Base-by-base conservation (phyloP, 306 rosid species). In the Fagus crenata region DNA sequence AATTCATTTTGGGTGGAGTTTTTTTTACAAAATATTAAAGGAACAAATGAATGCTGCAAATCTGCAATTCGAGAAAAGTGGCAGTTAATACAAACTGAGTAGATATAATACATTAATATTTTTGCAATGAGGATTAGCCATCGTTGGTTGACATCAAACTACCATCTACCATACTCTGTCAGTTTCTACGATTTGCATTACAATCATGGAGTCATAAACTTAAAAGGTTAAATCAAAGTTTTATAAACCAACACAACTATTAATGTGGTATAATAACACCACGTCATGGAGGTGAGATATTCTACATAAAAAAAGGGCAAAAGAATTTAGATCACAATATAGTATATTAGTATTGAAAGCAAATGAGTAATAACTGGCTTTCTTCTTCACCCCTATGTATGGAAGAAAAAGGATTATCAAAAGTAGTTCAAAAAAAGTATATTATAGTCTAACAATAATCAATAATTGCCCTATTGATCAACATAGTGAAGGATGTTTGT, bases 331-430 rank as follows among this genome's bases (percentile, higher is more conserved):
- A 51, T 53, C 54, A 72, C 7, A 22, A 22, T 68, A 35, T 79
- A 65, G 1, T 2, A 46, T 46, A 13, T 46, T 59, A 54, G 9
- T 68, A 80, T 40, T 53, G 54, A 64, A 81, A 82, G 75, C 61
- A 75, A 28, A 67, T 76, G 31, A 75, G 68, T 78, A 11, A 76
- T 76, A 56, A 89, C 85, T 81, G 18, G 90, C 98, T 89, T 90
- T 92, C 91, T 84, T 94, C 98, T 84, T 94, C 97, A 39, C 96
- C 95, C 85, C 81, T 86, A 76, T 94, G 98, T 85, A 94, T 88
- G 56, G 98, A 94, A 72, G 97, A 88, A 81, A 22, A 22, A 22
- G 28, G 28, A 22, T 22, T 22, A 22, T 22, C 28, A 22, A 22
- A 22, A 22, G 28, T 22, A 22, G 28, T 22, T 22, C 28, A 22